phyloP scores from a whole-genome alignment of 2,329 filamentous ascomycete species.

The Xylaria sp. region DNA sequence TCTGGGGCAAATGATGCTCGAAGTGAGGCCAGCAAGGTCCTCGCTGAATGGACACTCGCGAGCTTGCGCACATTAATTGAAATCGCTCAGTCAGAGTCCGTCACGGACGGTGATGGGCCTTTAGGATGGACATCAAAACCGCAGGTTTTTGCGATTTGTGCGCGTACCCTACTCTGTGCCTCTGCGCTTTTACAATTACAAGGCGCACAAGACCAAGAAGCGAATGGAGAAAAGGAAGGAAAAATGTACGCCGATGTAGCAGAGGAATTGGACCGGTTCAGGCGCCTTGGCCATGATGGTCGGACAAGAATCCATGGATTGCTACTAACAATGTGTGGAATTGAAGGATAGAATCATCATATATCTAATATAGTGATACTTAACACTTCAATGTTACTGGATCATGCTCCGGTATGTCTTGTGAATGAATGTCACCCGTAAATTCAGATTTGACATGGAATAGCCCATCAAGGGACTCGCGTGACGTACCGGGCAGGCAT shows the following conservation, averaged over 20 bases:
- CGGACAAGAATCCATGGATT: slow-evolving; percentile 43
- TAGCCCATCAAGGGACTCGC: neutral
- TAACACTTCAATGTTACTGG: neutral
- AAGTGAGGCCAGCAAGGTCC: slow-evolving; percentile 39
- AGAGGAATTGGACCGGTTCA: slow-evolving; percentile 43
- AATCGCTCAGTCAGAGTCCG: slow-evolving; percentile 40
- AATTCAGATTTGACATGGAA: neutral
- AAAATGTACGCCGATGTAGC: slow-evolving; percentile 27
- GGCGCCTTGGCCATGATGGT: slow-evolving; percentile 36
- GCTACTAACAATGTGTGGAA: slow-evolving; percentile 44
- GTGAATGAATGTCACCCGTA: neutral
- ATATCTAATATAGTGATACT: neutral
- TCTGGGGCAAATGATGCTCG: slow-evolving; percentile 10
- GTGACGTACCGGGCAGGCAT: neutral
- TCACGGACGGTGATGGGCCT: slow-evolving; percentile 64
- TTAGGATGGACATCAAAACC: slow-evolving; percentile 79
- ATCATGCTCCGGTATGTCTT: neutral
- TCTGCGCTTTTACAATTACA: no score
- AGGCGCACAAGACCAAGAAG: no score
- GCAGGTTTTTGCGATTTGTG: slow-evolving; percentile 72
- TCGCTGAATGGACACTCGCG: slow-evolving; percentile 61
- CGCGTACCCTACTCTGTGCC: slow-evolving; percentile 57
- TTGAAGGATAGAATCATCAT: slow-evolving; percentile 9
- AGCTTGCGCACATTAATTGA: slow-evolving; percentile 60
- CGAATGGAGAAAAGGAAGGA: neutral